Base-by-base conservation (phyloP, 1,284 basidiomycete genomes). In the Chalciporus sp. region DNA sequence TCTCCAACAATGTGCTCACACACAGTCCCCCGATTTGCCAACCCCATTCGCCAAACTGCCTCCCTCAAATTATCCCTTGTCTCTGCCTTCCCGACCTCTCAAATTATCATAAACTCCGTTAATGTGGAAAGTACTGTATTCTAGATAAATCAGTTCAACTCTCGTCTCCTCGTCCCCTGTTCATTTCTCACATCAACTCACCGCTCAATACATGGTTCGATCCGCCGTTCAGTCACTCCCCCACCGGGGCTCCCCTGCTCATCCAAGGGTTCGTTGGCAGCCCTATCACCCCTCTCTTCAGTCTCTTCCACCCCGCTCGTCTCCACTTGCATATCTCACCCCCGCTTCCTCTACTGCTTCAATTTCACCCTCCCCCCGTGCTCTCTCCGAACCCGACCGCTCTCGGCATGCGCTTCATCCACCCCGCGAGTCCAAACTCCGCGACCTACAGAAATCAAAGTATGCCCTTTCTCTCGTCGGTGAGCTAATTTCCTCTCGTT, bases 391-490 rank as follows among this genome's bases (percentile, higher is more conserved):
- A 52, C 55, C 69, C 60, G 74, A 78, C 58, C 72, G 67, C 41
- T 61, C 67, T 54, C 70, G 64, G 57, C 74, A 67, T 58, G 46
- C 35, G 35, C 62, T 56, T 26, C 63, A 60, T 63, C 64, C 59
- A 47, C 61, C 58, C 51, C 68, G 61, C 62, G 66, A 69, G 49
- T 70, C 54, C 65, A 76, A 70, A 65, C 68, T 61, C 70, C 77
- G 78, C 62, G 82, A 85, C 50, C 59, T 71, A 48, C 74, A 79
- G 61, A 87, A 85, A 71, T 78, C 77, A 64, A 85, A 85, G 74
- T 83, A 83, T 75, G 84, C 81, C 43, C 70, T 80, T 56, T 77
- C 77, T 67, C 74, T 90, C 54, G 83, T 90, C 63, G 86, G 88
- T 89, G 68, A 74, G 86, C 78, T 45, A 16, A 49, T 52, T 29